A percentile compares a stretch with the other conserved stretches of the same genome.
Evolutionary conservation across 176 grass and related monocot species (phyloP).

Genomic region (Guadua angustifolia): DNA sequence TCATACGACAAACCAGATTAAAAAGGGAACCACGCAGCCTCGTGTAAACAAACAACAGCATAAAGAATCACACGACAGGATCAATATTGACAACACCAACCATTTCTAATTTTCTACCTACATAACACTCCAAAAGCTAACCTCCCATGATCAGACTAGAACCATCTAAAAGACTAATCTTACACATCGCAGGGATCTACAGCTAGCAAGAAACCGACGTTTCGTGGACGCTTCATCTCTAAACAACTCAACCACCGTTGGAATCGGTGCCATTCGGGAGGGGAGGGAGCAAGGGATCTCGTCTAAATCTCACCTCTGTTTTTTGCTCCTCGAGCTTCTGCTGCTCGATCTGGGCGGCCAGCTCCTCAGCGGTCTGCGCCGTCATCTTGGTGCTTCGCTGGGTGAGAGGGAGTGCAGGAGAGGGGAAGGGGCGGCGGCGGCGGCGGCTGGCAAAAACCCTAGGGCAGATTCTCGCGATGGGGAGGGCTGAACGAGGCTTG

Average conservation of each 20-base stretch:
- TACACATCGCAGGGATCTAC: not conserved
- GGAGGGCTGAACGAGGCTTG: not conserved
- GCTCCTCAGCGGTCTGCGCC: slow-evolving; percentile 58
- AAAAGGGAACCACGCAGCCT: not conserved
- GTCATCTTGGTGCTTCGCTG: slow-evolving; percentile 49
- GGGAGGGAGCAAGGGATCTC: not conserved
- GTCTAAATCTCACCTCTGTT: slow-evolving; percentile 42
- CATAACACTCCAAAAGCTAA: not conserved
- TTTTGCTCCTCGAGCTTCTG: slow-evolving; percentile 65
- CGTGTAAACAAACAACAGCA: not conserved
- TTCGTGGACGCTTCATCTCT: not conserved
- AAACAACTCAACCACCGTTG: not conserved
- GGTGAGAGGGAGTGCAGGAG: not conserved
- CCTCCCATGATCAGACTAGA: not conserved
- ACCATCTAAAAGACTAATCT: not conserved
- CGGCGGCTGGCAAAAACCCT: slow-evolving; percentile 53
- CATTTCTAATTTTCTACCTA: slow-evolving; percentile 23
- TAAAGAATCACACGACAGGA: not conserved
- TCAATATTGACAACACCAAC: not conserved
- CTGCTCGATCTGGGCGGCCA: slow-evolving; percentile 60
- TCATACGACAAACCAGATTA: not conserved
- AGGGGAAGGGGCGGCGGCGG: slow-evolving; percentile 18
- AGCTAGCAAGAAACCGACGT: not conserved
- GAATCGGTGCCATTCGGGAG: not conserved
- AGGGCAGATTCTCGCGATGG: slow-evolving; percentile 14